These are phyloP conservation scores for Prototheca cutis DNA, from an alignment of 163 green algal genomes.

Conservation along the genomic window DNA sequence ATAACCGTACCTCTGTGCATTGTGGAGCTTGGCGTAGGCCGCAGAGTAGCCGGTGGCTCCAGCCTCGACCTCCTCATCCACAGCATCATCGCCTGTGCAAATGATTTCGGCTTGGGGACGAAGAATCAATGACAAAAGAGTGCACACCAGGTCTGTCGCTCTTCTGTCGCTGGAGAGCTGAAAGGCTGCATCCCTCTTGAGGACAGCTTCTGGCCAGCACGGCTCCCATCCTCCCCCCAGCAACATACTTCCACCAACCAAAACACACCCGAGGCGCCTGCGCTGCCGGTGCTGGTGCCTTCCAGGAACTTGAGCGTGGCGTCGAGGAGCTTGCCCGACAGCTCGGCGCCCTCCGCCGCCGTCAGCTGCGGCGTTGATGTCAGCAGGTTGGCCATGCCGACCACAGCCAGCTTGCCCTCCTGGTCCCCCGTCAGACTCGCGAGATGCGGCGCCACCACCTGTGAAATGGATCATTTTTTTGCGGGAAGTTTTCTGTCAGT, in stretches of 20 bases:
- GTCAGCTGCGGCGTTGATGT: conserved; percentile 8
- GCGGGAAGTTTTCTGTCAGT: no score
- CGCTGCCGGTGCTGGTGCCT: conserved; percentile 4
- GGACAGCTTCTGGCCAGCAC: no score
- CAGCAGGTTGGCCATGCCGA: background rate
- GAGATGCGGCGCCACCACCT: background rate
- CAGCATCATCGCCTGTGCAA: background rate
- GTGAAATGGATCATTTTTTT: no score
- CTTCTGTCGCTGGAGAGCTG: no score
- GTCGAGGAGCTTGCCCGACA: conserved; percentile 31
- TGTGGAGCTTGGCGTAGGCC: conserved; percentile 41
- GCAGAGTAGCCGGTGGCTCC: conserved; percentile 34
- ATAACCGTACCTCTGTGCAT: conserved; percentile 25
- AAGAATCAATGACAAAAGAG: no score
- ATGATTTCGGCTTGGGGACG: no score
- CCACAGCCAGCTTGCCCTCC: conserved; percentile 1
- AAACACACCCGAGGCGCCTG: background rate
- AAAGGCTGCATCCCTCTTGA: no score
- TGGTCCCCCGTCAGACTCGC: conserved; percentile 1
- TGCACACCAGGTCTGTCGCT: no score
- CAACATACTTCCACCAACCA: conserved; percentile 2
- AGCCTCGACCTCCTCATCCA: conserved; percentile 22
- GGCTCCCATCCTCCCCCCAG: no score
- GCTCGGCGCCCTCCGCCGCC: conserved; percentile 9
- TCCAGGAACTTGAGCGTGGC: conserved; percentile 19